Base-by-base conservation (phyloP, 2,329 filamentous ascomycete species). In the Diaporthe caulivora region DNA sequence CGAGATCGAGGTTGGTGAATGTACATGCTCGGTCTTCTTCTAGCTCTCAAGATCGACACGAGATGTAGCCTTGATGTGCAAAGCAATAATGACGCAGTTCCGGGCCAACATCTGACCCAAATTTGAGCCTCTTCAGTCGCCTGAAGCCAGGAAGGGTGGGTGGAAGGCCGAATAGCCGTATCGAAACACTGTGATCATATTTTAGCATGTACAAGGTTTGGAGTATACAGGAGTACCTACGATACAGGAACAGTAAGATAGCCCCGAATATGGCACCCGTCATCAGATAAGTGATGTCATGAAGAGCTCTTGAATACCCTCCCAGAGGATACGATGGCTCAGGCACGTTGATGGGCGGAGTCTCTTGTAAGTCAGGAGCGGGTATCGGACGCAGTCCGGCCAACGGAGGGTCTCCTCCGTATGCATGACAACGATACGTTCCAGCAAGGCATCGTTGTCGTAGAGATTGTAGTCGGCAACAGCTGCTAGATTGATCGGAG, bases 1-100 rank as follows among this genome's bases (percentile, higher is more conserved):
- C 1, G 53, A n/a, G 17, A n/a, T 6, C 3, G 15, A 17, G 17
- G 2, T 4, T 34, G 15, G 26, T 5, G 1, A 1, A 4, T 17
- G 29, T 7, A 21, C 0, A 21, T n/a, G 1, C 3, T 4, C 18
- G 18, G 1, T n/a, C 21, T 1, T 37, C 31, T 34, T 34, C 29
- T 17, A 11, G 17, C 18, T 34, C 18, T 1, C 6, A 21, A 17
- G 8, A 2, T 34, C 26, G 2, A 40, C 1, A 58, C 8, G 1
- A 2, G 17, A 40, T 7, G n/a, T n/a, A 1, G 2, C 3, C 1
- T 34, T 7, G 21, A 40, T 40, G 11, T 40, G 26, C 3, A 40
- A 3, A 3, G 31, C 21, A 24, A 24, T 1, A 1, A 40, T 58
- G 21, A 58, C 4, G 15, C 31, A 17, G 8, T 58, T 58, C 15